Evolutionary conservation across 2,329 filamentous ascomycete species (phyloP), one percentile per base, ranked within the genome.

Genomic region (Neonectria faginata): DNA sequence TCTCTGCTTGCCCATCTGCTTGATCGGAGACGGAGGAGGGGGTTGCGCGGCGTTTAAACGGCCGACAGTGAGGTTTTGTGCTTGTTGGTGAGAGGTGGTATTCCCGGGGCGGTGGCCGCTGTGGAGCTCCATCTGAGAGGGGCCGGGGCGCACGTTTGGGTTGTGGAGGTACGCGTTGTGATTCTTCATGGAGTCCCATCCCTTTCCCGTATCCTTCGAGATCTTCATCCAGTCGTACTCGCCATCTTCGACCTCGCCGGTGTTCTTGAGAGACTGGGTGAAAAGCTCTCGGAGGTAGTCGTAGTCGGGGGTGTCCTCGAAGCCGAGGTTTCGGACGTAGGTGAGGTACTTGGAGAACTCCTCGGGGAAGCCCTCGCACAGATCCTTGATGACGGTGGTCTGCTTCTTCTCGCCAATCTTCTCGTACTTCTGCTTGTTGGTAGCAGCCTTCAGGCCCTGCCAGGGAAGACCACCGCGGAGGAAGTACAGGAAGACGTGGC

Each of bases 331-430:
- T 70, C 96, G 93, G 62, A 98, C 96, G 75, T 99, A 98, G 71
- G 91, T 97, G 61, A 99, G 85, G 80, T 99, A 99, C 81, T 97
- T 97, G 85, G 92, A 97, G 80, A 99, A 97, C 82, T 99, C 94
- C 78, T 97, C 93, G 70, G 96, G 95, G 82, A 97, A 98, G 56
- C 93, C 92, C 73, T 97, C 94, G 78, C 95, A 98, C 16, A 99
- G 88, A 75, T 99, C 96, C 84, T 97, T 97, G 83, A 99, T 97
- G 5, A 89, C 88, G 22, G 96, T 98, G 0, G 95, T 97, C 84
- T 98, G 96, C 85, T 99, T 99, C 91, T 99, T 98, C 86, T 99
- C 95, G 50, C 96, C 96, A 81, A 99, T 99, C 87, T 98, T 98
- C 83, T 99, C 96, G 79, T 99, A 99, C 84, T 99, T 99, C 79